A percentile compares a stretch with the other conserved stretches of the same genome.
Conservation (phyloP, 2,329 filamentous ascomycete species). For the Fusarium pseudoanthophilum region DNA sequence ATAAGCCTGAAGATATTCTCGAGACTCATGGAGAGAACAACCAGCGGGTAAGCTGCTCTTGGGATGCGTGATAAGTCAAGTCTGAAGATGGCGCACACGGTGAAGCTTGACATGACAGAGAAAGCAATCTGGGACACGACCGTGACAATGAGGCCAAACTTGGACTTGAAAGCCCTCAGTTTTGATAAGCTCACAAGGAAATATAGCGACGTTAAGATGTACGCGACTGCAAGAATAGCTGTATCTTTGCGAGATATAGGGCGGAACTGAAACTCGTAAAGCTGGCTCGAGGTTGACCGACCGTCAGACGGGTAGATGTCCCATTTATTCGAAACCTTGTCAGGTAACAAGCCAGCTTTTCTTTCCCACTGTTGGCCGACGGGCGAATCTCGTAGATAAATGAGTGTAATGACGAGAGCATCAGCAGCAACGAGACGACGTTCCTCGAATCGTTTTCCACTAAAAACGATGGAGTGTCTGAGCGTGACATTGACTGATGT, state of each 20-base stretch:
- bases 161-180: slow-evolving; percentile 79
- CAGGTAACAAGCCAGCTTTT: slow-evolving; percentile 64
- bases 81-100: slow-evolving; percentile 78
- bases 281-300: slow-evolving; percentile 63
- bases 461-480: slow-evolving; percentile 82
- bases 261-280: slow-evolving; percentile 83
- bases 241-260: slow-evolving; percentile 77
- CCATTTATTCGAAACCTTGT: slow-evolving; percentile 65
- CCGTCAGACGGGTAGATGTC: slow-evolving; percentile 72
- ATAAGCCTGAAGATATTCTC: slow-evolving; percentile 84
- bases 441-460: slow-evolving; percentile 80
- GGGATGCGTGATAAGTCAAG: slow-evolving; percentile 81
- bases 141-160: slow-evolving; percentile 76
- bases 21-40: slow-evolving; percentile 80
- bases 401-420: slow-evolving; percentile 80
- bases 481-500: slow-evolving; percentile 79
- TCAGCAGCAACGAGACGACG: slow-evolving; percentile 76
- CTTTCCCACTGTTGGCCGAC: slow-evolving; percentile 74
- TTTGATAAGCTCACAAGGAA: slow-evolving; percentile 75
- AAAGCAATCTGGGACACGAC: slow-evolving; percentile 76
- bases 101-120: slow-evolving; percentile 82
- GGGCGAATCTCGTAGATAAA: slow-evolving; percentile 73
- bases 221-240: slow-evolving; percentile 71
- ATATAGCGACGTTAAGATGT: slow-evolving; percentile 71
- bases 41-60: slow-evolving; percentile 77